phyloP scores from a whole-genome alignment of 805 yeast genomes.

The Yamadazyma nakazawae region DNA sequence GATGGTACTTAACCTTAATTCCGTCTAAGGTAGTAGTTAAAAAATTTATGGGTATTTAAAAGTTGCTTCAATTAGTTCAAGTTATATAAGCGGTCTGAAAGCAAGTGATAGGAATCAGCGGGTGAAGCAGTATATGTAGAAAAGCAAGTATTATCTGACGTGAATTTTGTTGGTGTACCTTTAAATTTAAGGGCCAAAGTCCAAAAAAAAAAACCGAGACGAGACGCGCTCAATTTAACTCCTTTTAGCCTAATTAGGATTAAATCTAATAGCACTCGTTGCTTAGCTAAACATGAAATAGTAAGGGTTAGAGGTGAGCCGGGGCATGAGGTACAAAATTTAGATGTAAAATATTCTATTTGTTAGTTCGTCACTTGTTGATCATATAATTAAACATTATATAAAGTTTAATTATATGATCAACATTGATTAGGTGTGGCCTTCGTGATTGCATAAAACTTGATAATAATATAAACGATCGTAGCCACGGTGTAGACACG shows the following conservation, averaged over 20 bases:
- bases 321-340: not conserved
- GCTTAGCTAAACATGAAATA: not conserved
- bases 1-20: not conserved
- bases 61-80: not conserved
- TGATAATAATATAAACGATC: no score
- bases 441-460: no score
- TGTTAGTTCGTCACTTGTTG: not conserved
- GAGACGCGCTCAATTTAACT: conserved; percentile 9
- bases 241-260: conserved; percentile 9
- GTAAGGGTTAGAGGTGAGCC: not conserved
- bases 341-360: not conserved
- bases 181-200: conserved; percentile 1
- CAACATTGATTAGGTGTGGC: no score
- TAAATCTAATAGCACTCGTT: not conserved
- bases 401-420: no score
- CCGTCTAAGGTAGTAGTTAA: not conserved
- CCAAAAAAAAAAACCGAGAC: not conserved
- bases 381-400: no score
- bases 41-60: not conserved
- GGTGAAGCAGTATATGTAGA: not conserved
- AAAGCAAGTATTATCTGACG: not conserved
- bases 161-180: conserved; percentile 2
- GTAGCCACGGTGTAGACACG: no score
- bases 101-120: not conserved
- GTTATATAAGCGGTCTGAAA: not conserved